These are phyloP conservation scores for Pholiota microspora DNA, from an alignment of 768 basidiomycete species.

Conservation along the genomic window DNA sequence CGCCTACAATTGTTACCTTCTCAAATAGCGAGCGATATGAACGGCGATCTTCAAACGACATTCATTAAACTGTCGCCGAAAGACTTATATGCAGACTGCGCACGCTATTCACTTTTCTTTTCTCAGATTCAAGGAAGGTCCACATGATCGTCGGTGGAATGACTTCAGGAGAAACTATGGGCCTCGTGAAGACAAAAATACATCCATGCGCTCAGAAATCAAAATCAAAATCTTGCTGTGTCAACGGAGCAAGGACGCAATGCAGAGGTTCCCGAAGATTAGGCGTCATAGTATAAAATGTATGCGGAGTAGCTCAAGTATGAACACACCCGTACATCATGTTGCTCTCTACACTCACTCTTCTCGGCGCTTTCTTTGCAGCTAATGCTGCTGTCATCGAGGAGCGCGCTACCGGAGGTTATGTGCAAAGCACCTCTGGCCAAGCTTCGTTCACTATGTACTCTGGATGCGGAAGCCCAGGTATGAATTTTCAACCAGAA, in stretches of 20 bases:
- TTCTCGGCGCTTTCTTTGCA: conserved; percentile 20
- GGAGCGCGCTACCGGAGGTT: conserved; percentile 44
- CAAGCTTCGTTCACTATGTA: conserved; percentile 58
- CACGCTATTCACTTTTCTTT: neutral
- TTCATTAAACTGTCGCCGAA: no score
- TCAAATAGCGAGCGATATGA: no score
- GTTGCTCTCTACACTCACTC: conserved; percentile 16
- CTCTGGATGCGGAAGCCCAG: conserved; percentile 47
- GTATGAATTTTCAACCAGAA: conserved; percentile 24
- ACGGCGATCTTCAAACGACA: no score
- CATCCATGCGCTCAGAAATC: neutral
- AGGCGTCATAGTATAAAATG: conserved; percentile 17
- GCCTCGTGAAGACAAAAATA: neutral
- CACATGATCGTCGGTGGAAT: conserved; percentile 8
- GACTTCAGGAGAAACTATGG: conserved; percentile 7
- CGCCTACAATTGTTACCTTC: no score
- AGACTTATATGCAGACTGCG: neutral
- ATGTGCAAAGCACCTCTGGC: conserved; percentile 52
- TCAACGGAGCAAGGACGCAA: neutral
- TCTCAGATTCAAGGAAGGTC: neutral
- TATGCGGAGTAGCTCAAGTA: neutral
- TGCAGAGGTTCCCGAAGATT: conserved; percentile 13
- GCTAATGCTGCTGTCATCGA: conserved; percentile 26
- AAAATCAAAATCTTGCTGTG: neutral
- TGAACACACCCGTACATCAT: conserved; percentile 14